These are phyloP conservation scores for Venturia pyrina DNA, from an alignment of 2,329 filamentous ascomycete species.

Conservation along the genomic window DNA sequence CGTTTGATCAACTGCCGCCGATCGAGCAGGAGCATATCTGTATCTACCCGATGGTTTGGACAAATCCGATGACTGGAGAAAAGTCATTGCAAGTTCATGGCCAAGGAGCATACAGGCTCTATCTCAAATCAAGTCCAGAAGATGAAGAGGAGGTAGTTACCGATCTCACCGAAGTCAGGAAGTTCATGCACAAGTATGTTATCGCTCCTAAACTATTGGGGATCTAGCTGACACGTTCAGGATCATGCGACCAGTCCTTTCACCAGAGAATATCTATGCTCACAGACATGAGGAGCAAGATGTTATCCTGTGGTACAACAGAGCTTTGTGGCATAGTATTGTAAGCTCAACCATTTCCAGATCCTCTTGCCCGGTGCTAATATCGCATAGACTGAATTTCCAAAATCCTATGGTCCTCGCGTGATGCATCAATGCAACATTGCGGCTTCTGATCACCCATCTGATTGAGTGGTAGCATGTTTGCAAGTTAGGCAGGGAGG, in stretches of 20 bases:
- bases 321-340: slow-evolving; percentile 9
- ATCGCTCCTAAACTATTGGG: not conserved
- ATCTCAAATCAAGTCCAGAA: slow-evolving; percentile 25
- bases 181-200: slow-evolving; percentile 27
- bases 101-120: slow-evolving; percentile 30
- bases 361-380: not conserved
- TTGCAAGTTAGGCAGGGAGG: no score
- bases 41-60: slow-evolving; percentile 38
- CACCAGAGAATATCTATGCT: slow-evolving; percentile 34
- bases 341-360: not conserved
- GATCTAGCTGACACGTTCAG: slow-evolving; percentile 13
- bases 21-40: slow-evolving; percentile 29
- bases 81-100: slow-evolving; percentile 36
- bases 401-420: not conserved
- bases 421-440: slow-evolving; percentile 10
- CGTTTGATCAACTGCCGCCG: slow-evolving; percentile 27
- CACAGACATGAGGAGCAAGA: slow-evolving; percentile 33
- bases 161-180: slow-evolving; percentile 21
- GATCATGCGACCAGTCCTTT: slow-evolving; percentile 31
- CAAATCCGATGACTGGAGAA: slow-evolving; percentile 33
- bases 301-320: slow-evolving; percentile 36
- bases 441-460: slow-evolving; percentile 7
- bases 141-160: slow-evolving; percentile 29
- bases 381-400: not conserved
- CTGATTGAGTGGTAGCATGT: not conserved